A percentile compares a stretch with the other conserved stretches of the same genome.
Conservation (phyloP, 2,329 filamentous ascomycete genomes). For the Parastagonospora nodorum region DNA sequence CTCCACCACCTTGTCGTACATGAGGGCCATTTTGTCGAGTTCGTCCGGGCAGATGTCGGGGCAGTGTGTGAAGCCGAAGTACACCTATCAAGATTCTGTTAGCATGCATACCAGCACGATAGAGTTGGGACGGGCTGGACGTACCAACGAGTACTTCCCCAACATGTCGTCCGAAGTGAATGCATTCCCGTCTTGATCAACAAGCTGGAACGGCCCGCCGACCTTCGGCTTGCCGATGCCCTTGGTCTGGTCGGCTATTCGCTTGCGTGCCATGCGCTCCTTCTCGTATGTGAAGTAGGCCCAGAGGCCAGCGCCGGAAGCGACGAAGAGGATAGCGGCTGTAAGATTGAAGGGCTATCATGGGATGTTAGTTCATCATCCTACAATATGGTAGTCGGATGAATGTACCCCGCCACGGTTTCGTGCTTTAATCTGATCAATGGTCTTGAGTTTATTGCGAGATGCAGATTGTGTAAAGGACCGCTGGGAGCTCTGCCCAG, state of each 20-base stretch:
- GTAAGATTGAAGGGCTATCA: conserved; percentile 88
- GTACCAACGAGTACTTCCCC: conserved; percentile 80
- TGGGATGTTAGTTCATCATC: conserved; percentile 13
- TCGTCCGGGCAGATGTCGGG: conserved; percentile 99
- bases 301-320: conserved; percentile 75
- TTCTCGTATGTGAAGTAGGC: conserved; percentile 96
- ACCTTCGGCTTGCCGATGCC: conserved; percentile 92
- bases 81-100: conserved; percentile 64
- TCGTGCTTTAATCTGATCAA: conserved; percentile 41
- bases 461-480: conserved; percentile 36
- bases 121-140: conserved; percentile 45
- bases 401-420: conserved; percentile 43
- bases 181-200: conserved; percentile 78
- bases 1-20: conserved; percentile 73
- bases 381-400: not conserved
- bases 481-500: conserved; percentile 17
- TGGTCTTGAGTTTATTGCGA: conserved; percentile 40
- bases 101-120: not conserved
- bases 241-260: conserved; percentile 89
- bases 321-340: conserved; percentile 82
- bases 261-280: conserved; percentile 83
- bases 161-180: conserved; percentile 82
- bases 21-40: conserved; percentile 98
- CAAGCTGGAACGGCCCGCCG: conserved; percentile 80
- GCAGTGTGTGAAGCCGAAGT: conserved; percentile 98